Percentiles rank a stretch among this genome's conserved stretches.
Evolutionary conservation across 169 alveolate genomes (phyloP).

Genomic region (Babesia divergens): DNA sequence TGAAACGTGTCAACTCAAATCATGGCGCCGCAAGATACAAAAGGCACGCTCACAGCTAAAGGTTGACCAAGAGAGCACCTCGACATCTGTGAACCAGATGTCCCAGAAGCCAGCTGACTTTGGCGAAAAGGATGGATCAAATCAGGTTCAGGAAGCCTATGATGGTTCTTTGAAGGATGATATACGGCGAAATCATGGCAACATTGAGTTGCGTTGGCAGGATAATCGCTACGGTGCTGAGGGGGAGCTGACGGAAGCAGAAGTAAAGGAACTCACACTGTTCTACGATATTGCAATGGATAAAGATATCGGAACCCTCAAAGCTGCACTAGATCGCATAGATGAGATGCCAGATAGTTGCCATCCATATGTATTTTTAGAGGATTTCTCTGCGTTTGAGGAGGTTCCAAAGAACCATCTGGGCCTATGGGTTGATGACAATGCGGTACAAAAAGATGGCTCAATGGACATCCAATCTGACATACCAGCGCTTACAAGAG

Average conservation of each 20-base stretch:
- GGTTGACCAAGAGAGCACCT: constrained; percentile 14
- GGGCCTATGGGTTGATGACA: constrained; percentile 7
- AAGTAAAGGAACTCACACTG: background rate
- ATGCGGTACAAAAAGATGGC: too few relatives aligned
- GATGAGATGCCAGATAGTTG: background rate
- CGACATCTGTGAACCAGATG: background rate
- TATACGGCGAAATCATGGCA: background rate
- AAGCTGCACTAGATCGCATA: background rate
- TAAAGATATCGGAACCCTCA: background rate
- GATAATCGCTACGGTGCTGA: background rate
- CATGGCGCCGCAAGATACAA: constrained; percentile 53
- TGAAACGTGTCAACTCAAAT: constrained; percentile 57
- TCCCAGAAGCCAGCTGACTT: background rate
- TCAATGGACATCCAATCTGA: too few relatives aligned
- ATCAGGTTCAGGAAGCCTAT: background rate
- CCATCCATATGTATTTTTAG: constrained; percentile 9
- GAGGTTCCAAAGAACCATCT: background rate
- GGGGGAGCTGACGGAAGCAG: background rate
- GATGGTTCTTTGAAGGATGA: background rate
- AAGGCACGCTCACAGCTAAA: constrained; percentile 38
- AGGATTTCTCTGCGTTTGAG: background rate
- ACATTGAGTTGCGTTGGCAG: constrained; percentile 18
- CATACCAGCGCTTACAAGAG: too few relatives aligned
- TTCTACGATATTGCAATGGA: constrained; percentile 14
- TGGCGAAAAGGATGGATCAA: background rate